Conservation (phyloP, 73 alveolate species). For the Breviolum minutum region DNA sequence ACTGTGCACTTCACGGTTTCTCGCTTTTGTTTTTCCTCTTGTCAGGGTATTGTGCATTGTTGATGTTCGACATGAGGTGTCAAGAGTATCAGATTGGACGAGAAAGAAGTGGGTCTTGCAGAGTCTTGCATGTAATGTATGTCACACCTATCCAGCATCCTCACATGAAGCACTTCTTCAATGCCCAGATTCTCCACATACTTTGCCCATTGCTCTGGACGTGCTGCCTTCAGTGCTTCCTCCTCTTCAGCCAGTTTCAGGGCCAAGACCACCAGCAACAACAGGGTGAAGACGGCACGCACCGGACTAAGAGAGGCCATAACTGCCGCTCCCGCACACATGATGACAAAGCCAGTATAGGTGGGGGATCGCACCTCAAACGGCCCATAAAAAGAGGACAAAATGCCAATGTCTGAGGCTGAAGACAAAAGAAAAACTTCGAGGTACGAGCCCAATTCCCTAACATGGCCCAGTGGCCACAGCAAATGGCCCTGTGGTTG, state of each 20-base stretch:
- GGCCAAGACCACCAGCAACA: slow-evolving; percentile 34
- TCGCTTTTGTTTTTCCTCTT: too few species aligned
- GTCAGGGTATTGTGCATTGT: too few species aligned
- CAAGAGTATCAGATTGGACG: too few species aligned
- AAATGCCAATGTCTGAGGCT: too few species aligned
- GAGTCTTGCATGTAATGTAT: too few species aligned
- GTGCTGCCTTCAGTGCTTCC: slow-evolving; percentile 64
- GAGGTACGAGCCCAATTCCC: too few species aligned
- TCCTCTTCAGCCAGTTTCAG: slow-evolving; percentile 80
- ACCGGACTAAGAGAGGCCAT: slow-evolving; percentile 66
- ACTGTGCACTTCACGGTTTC: too few species aligned
- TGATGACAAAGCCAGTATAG: slow-evolving; percentile 71
- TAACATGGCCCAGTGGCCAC: neutral
- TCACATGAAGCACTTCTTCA: too few species aligned
- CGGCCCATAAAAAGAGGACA: neutral
- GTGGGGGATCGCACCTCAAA: slow-evolving; percentile 55
- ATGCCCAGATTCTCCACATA: slow-evolving; percentile 29
- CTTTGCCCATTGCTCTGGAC: slow-evolving; percentile 68
- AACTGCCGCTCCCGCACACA: slow-evolving; percentile 66
- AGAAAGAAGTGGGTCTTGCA: too few species aligned
- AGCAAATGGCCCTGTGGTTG: slow-evolving; percentile 67
- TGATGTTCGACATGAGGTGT: too few species aligned
- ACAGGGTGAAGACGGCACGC: slow-evolving; percentile 66
- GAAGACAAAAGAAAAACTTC: too few species aligned
- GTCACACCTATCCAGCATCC: too few species aligned